phyloP scores from a whole-genome alignment of 1,139 yeast genomes.

The Pneumocystis jirovecii region DNA sequence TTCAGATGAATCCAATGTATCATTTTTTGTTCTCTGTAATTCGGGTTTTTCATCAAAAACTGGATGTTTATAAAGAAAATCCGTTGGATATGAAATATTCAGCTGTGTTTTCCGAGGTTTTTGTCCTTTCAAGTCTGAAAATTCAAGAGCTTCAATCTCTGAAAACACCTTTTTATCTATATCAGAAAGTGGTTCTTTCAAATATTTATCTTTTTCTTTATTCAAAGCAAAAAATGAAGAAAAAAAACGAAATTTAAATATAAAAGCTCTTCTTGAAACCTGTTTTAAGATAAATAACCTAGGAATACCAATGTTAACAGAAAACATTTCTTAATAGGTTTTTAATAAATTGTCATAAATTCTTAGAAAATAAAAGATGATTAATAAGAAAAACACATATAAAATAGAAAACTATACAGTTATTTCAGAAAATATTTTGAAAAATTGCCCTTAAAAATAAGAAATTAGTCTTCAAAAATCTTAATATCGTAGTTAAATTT shows the following conservation, averaged over 20 bases:
- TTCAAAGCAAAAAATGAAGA: background rate
- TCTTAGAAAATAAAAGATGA: background rate
- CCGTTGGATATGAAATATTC: background rate
- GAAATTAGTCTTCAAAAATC: background rate
- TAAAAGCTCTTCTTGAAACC: background rate
- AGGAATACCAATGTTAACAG: background rate
- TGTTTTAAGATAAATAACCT: background rate
- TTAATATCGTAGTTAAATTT: background rate
- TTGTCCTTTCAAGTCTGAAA: background rate
- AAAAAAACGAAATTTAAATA: background rate
- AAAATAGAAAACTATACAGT: no score
- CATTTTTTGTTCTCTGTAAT: background rate
- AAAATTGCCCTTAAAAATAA: background rate
- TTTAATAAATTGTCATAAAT: background rate
- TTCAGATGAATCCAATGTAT: background rate
- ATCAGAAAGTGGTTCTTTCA: background rate
- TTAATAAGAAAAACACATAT: background rate
- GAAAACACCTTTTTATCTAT: background rate
- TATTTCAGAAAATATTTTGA: background rate
- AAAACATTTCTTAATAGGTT: background rate
- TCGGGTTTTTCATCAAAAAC: background rate
- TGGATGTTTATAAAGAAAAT: background rate
- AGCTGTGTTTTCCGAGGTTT: background rate
- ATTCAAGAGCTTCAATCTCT: background rate
- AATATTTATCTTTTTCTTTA: background rate